Percentiles rank a stretch among this genome's conserved stretches.
These are phyloP conservation scores for Acorus gramineus DNA, from an alignment of 106 monocot species.

Conservation along the genomic window DNA sequence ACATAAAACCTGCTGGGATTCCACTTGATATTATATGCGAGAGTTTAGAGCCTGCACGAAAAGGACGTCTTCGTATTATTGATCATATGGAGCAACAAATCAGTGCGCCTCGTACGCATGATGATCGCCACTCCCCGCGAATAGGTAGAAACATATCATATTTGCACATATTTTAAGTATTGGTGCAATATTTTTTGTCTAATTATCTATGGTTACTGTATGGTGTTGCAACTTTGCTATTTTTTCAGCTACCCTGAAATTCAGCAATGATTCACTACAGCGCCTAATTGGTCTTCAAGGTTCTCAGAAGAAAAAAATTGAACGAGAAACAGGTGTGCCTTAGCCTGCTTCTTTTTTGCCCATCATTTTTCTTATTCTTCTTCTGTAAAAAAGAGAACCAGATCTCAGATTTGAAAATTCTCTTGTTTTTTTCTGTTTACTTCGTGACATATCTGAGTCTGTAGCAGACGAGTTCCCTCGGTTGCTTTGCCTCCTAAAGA, in stretches of 20 bases:
- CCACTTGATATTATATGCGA: conserved; percentile 90
- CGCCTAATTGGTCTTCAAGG: conserved; percentile 50
- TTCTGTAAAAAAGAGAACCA: too few species aligned
- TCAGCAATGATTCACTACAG: conserved; percentile 51
- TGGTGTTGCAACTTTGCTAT: neutral
- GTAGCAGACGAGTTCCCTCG: too few species aligned
- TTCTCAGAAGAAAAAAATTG: conserved; percentile 59
- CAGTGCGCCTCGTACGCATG: conserved; percentile 40
- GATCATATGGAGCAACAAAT: conserved; percentile 86
- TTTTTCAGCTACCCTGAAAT: conserved; percentile 55
- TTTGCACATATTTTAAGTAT: conserved; percentile 2
- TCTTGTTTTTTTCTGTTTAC: too few species aligned
- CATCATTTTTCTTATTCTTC: too few species aligned
- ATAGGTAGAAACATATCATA: conserved; percentile 33
- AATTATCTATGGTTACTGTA: neutral
- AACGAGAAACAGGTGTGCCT: conserved; percentile 73
- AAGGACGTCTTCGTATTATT: conserved; percentile 65
- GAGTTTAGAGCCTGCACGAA: conserved; percentile 63
- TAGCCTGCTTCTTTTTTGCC: neutral
- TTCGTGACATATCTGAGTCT: too few species aligned
- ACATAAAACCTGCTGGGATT: conserved; percentile 98
- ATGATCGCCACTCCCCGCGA: conserved; percentile 55
- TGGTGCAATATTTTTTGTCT: neutral
- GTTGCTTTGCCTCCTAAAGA: too few species aligned
- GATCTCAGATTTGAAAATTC: too few species aligned